Conservation (phyloP, 202 grass and related monocot species). For the Sporobolus alterniflorus region DNA sequence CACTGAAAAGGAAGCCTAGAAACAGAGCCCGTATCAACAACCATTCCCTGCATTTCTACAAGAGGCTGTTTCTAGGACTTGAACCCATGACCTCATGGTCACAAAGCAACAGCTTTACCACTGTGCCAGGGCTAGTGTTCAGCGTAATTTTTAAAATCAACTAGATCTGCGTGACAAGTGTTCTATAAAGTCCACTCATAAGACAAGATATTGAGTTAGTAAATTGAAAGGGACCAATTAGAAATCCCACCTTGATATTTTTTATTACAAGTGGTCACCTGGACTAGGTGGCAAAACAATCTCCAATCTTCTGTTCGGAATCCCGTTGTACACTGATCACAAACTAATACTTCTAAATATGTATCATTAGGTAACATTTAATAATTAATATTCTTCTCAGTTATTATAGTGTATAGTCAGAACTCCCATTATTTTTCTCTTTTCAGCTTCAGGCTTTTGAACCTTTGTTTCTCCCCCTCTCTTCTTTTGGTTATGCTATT, state of each 20-base stretch:
- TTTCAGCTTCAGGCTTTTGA: constrained; percentile 22
- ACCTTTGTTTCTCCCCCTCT: background rate
- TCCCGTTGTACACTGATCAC: constrained; percentile 1
- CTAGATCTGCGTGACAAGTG: background rate
- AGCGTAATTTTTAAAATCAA: background rate
- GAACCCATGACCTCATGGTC: too few relatives aligned
- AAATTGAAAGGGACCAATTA: background rate
- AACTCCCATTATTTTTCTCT: background rate
- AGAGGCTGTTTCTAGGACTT: too few relatives aligned
- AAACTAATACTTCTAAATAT: constrained; percentile 1
- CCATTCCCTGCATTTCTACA: too few relatives aligned
- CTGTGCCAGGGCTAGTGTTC: background rate
- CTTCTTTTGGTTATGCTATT: constrained; percentile 1
- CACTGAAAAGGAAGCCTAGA: too few relatives aligned
- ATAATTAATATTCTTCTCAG: background rate
- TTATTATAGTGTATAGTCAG: constrained; percentile 1
- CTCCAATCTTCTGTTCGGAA: background rate
- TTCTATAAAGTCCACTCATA: background rate
- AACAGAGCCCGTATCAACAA: too few relatives aligned
- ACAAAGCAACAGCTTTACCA: too few relatives aligned
- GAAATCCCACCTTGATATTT: background rate
- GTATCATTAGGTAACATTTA: background rate
- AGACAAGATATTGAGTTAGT: background rate
- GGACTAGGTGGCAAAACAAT: background rate
- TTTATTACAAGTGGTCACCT: background rate